Base-by-base conservation (phyloP, 2,329 filamentous ascomycete genomes). In the Colletotrichum paranaense region DNA sequence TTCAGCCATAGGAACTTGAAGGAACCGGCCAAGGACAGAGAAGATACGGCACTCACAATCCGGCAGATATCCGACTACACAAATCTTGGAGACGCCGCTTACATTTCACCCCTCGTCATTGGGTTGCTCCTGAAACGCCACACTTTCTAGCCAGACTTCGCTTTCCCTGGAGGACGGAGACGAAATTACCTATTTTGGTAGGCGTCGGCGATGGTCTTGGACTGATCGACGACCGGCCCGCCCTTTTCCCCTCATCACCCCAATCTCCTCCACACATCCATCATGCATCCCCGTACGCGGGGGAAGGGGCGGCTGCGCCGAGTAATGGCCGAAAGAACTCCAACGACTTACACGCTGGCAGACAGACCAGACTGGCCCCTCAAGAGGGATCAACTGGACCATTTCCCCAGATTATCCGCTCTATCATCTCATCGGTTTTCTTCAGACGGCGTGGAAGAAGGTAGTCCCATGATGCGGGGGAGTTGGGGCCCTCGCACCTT, bases 61-160 rank as follows among this genome's bases (percentile, higher is more conserved):
- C 19, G 38, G 16, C 35, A 22, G 28, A n/a, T 28, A 30, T 12
- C n/a, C 22, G 19, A 55, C 28, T 38, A 2, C 49, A 6, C 5
- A 11, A 5, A 38, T 12, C 12, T 1, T 14, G 22, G 6, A 57
- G 46, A 53, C 52, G 35, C 58, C 58, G 67, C 52, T 69, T 69
- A 69, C 52, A 64, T 56, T 53, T 52, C 35, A 38, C 32, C 26
- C 46, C 30, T 32, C 49, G n/a, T 69, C 67, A 69, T 69, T 69
- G 67, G 67, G 38, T 38, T 11, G 28, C 22, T 38, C 22, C 26
- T 62, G 56, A 67, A 67, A 67, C 56, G 65, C 56, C 8, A 22
- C 56, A 19, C 19, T 46, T 49, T 49, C 59, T 22, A 24, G 30
- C 42, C 46, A 28, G 24, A 24, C 7, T 9, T 28, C 1, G 12